Evolutionary conservation across 352 stramenopile genomes (phyloP).

Genomic region (Thalassiosira livingstoniorum): DNA sequence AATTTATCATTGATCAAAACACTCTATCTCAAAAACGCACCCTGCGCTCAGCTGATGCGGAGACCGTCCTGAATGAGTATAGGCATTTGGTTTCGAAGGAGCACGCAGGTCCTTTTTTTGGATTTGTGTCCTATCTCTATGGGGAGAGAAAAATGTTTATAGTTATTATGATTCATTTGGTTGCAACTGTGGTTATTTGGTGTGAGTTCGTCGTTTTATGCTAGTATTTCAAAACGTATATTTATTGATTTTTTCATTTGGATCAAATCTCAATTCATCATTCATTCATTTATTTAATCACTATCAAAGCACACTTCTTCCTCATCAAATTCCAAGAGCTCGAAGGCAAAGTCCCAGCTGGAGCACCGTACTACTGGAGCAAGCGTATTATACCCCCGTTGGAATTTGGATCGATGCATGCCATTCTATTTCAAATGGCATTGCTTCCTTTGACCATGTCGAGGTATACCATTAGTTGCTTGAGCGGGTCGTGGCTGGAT

Average conservation of each 20-base stretch:
- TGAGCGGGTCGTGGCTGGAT: slow-evolving; percentile 42
- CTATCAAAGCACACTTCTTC: slow-evolving; percentile 39
- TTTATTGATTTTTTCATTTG: background rate
- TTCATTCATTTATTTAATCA: background rate
- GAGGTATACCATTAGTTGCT: slow-evolving; percentile 49
- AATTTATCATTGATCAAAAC: no score
- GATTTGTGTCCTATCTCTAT: slow-evolving; percentile 31
- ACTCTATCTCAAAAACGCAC: no score
- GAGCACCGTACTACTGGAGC: slow-evolving; percentile 46
- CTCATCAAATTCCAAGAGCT: slow-evolving; percentile 62
- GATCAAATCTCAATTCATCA: no score
- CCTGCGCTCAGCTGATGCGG: background rate
- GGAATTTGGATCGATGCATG: slow-evolving; percentile 70
- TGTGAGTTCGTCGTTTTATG: slow-evolving; percentile 1
- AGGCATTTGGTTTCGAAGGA: background rate
- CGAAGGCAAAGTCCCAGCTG: slow-evolving; percentile 40
- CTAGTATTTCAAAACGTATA: background rate
- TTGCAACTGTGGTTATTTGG: slow-evolving; percentile 55
- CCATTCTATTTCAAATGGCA: slow-evolving; percentile 70
- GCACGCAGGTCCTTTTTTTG: background rate
- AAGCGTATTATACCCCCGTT: slow-evolving; percentile 60
- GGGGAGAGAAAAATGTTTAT: slow-evolving; percentile 51
- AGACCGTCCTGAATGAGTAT: background rate
- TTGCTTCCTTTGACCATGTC: slow-evolving; percentile 65
- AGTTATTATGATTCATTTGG: slow-evolving; percentile 53